Base-by-base conservation (phyloP, 2,329 filamentous ascomycete genomes). In the Cordyceps militaris region DNA sequence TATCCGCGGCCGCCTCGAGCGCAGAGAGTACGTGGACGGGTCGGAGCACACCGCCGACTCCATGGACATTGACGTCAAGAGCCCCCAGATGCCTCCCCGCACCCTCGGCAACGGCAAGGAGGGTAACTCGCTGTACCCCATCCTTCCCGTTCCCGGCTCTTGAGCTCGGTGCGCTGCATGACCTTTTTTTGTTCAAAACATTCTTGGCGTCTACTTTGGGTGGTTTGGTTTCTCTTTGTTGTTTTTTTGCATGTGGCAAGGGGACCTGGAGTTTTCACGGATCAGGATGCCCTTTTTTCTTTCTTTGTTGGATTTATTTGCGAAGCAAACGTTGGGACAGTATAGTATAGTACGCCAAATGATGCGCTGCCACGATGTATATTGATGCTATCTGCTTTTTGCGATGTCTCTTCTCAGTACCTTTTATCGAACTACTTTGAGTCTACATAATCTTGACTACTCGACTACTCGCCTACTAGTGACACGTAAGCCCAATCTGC, bases 1-100 rank as follows among this genome's bases (percentile, higher is more conserved):
- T 60, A 76, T 87, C 55, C 76, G 76, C 48, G 73, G 79, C 11
- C 79, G 83, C 32, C 75, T 87, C n/a, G 74, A 82, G 57, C 76
- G 76, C 34, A 75, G 74, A 63, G 80, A 85, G 56, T 87, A 80
- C 63, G 74, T 76, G 16, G 71, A 71, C 24, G 42, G 56, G 8
- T 59, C 57, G 24, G 56, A 60, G 40, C 59, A 60, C 42, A 56
- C 59, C 62, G 60, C 28, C 7, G 70, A 73, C 21, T 66, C 67
- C 42, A 73, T 73, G 72, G 72, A 74, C 50, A 59, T 73, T 16
- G 72, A 73, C 48, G 56, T 63, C 23, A 70, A 68, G 63, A 71
- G 69, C 50, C 66, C 69, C 9, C 64, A 61, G 56, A 63, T 62
- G 61, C 59, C 66, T 16, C 46, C 60, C 14, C 40, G 24, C 19